Percentiles rank a stretch among this genome's conserved stretches.
These are phyloP conservation scores for Cardamine occulta DNA, from an alignment of 345 rosid species.

Conservation along the genomic window DNA sequence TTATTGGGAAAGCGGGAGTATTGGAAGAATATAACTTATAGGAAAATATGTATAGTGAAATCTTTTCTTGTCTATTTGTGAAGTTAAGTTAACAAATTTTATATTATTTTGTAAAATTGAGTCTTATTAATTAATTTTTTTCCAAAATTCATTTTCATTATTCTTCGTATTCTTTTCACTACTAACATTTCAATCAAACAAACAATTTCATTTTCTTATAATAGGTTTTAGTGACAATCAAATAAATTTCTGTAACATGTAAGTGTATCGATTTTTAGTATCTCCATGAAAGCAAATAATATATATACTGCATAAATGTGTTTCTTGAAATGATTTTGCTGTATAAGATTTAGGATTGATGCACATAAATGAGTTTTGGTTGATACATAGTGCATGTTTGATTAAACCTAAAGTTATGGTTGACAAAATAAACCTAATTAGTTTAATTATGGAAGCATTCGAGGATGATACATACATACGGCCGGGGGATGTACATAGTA, in stretches of 20 bases:
- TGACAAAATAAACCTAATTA: background rate
- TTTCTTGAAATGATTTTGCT: background rate
- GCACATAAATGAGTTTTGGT: background rate
- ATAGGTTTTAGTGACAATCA: background rate
- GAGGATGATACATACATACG: background rate
- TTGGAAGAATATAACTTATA: background rate
- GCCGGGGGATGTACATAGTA: background rate
- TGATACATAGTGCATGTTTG: background rate
- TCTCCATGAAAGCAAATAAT: background rate
- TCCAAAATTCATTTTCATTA: background rate
- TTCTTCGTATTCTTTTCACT: background rate
- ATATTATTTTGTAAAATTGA: background rate
- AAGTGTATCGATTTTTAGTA: background rate
- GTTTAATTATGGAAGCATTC: background rate
- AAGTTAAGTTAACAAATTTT: background rate
- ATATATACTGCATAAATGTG: background rate
- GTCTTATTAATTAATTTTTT: background rate
- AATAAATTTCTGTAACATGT: background rate
- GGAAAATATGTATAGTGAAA: background rate
- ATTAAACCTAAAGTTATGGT: background rate
- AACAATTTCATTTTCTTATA: background rate
- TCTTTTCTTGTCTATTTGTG: background rate
- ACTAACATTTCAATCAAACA: background rate
- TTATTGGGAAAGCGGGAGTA: background rate
- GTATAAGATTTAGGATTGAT: background rate